phyloP scores from a whole-genome alignment of 164 flowering plant species.

The Saururus chinensis region DNA sequence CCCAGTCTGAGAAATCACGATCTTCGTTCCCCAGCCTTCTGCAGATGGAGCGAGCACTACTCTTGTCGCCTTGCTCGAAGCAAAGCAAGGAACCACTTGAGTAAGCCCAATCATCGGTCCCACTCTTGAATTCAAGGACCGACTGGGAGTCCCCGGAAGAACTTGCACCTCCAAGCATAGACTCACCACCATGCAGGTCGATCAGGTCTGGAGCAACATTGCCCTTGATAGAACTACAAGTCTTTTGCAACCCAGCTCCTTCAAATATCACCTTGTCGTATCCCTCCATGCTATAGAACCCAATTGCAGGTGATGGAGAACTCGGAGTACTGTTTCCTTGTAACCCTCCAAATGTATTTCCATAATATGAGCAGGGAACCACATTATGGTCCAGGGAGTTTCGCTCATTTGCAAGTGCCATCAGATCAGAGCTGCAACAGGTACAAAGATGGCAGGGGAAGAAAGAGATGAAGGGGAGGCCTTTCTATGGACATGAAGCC shows the following conservation, averaged over 20 bases:
- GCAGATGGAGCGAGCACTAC: too few species aligned
- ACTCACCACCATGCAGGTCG: constrained; percentile 18
- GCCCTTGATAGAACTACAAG: constrained; percentile 11
- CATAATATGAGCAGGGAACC: constrained; percentile 17
- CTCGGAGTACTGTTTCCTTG: too few species aligned
- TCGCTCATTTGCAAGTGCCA: constrained; percentile 41
- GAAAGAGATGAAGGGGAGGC: not conserved
- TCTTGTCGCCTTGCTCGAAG: constrained; percentile 30
- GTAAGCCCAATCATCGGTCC: constrained; percentile 16
- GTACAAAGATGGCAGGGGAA: not conserved
- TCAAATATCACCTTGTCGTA: constrained; percentile 6
- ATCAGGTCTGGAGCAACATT: constrained; percentile 26
- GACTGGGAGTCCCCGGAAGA: constrained; percentile 28
- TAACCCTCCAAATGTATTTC: constrained; percentile 13
- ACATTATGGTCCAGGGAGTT: not conserved
- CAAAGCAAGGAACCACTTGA: constrained; percentile 38
- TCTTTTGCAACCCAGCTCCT: constrained; percentile 15
- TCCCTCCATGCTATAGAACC: constrained; percentile 6
- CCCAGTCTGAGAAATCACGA: constrained; percentile 29
- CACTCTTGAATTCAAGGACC: constrained; percentile 35
- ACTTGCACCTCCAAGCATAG: constrained; percentile 8
- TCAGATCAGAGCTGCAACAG: not conserved
- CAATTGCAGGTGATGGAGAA: constrained; percentile 4
- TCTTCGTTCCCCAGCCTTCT: constrained; percentile 1
- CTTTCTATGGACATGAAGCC: not conserved